Percentiles rank a stretch among this genome's conserved stretches.
These are phyloP conservation scores for Aspergillus brunneoviolaceus DNA, from an alignment of 2,329 filamentous ascomycete species.

Conservation along the genomic window DNA sequence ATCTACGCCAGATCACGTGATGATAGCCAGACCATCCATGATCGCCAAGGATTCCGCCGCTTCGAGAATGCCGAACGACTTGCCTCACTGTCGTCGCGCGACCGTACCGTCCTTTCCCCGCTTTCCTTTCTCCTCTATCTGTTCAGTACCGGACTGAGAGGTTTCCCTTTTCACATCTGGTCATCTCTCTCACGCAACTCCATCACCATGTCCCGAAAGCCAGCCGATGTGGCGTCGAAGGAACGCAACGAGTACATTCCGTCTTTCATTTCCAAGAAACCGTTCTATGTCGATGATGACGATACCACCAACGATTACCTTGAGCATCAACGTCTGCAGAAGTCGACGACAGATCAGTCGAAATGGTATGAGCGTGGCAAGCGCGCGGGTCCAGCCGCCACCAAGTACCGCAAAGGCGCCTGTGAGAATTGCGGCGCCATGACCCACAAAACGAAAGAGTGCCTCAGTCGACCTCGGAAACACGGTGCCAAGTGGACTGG, in stretches of 20 bases:
- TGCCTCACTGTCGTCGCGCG: not conserved
- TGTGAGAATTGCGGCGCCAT: conserved; percentile 98
- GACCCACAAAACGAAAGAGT: conserved; percentile 95
- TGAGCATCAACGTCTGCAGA: conserved; percentile 87
- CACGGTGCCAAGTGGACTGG: conserved; percentile 90
- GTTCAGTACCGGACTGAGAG: not conserved
- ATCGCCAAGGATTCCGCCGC: conserved; percentile 3
- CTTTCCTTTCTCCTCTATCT: conserved; percentile 4
- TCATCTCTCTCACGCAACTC: not conserved
- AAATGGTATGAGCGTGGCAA: conserved; percentile 93
- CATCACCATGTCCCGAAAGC: conserved; percentile 45
- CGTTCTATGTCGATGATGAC: conserved; percentile 86
- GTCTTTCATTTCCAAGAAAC: conserved; percentile 94
- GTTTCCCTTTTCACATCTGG: not conserved
- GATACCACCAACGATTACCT: conserved; percentile 81
- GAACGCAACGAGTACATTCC: conserved; percentile 99
- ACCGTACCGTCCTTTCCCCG: not conserved
- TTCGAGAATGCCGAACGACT: not conserved
- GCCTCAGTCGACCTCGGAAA: conserved; percentile 82
- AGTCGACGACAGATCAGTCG: conserved; percentile 65
- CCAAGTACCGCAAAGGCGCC: conserved; percentile 95
- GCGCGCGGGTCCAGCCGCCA: conserved; percentile 80
- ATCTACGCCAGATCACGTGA: conserved; percentile 34
- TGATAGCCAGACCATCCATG: conserved; percentile 8
- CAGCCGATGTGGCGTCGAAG: conserved; percentile 60